A percentile compares a stretch with the other conserved stretches of the same genome.
These are phyloP conservation scores for Scenedesmus sp. DNA, from an alignment of 163 green algal species.

Conservation along the genomic window DNA sequence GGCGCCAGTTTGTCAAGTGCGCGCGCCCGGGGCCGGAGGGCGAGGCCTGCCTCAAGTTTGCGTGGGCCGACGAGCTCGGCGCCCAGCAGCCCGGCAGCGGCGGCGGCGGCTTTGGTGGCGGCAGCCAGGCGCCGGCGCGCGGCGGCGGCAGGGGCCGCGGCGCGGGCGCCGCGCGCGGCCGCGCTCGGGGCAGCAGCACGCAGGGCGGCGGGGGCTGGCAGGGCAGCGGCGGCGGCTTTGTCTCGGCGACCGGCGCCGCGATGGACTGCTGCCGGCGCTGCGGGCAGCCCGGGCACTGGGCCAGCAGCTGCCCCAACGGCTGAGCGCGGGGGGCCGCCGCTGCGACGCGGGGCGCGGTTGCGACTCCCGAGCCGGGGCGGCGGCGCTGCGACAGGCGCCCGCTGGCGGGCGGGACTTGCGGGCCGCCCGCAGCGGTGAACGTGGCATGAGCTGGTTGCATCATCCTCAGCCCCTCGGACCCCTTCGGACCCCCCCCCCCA, in stretches of 20 bases:
- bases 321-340: too few species aligned
- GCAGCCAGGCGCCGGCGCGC: background rate
- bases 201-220: background rate
- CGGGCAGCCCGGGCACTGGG: constrained; percentile 69
- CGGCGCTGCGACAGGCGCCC: too few species aligned
- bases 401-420: too few species aligned
- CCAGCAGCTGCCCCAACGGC: constrained; percentile 62
- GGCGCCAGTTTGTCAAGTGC: constrained; percentile 53
- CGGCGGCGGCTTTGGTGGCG: constrained; percentile 19
- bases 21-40: constrained; percentile 26
- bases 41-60: constrained; percentile 47
- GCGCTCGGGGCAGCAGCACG: constrained; percentile 1
- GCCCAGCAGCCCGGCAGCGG: background rate
- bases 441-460: too few species aligned
- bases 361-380: too few species aligned
- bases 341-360: too few species aligned
- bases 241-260: constrained; percentile 15
- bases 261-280: constrained; percentile 69
- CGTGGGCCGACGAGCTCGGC: constrained; percentile 53
- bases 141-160: background rate
- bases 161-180: constrained; percentile 11
- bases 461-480: too few species aligned
- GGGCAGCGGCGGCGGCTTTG: constrained; percentile 14
- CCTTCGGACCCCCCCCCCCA: too few species aligned
- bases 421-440: too few species aligned